Evolutionary conservation across 495 filamentous ascomycete genomes (phyloP).

Genomic region (Evernia prunastri): DNA sequence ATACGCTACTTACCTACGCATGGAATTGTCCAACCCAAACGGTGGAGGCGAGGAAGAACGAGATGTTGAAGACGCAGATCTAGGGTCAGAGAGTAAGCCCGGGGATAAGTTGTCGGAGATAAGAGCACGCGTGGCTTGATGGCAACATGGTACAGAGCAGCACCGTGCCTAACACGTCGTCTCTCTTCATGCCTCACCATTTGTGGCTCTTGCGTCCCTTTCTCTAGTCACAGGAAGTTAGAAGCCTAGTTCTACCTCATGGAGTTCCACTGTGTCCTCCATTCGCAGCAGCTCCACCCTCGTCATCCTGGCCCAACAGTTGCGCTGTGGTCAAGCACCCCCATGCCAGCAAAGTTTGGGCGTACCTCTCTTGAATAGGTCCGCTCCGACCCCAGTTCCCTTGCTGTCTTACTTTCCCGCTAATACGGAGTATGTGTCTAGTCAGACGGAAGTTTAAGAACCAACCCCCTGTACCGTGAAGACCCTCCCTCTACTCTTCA

Average conservation of each 20-base stretch:
- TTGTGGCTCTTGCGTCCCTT: not conserved
- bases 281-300: not conserved
- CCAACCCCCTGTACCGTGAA: not conserved
- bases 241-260: not conserved
- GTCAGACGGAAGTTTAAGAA: not conserved
- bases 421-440: not conserved
- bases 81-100: not conserved
- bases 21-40: conserved; percentile 7
- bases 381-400: not conserved
- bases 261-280: too few species aligned
- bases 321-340: not conserved
- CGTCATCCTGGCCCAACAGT: not conserved
- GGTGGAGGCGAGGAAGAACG: not conserved
- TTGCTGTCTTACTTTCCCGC: not conserved
- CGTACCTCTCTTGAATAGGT: not conserved
- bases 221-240: not conserved
- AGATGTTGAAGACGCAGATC: not conserved
- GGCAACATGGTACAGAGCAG: too few species aligned
- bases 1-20: conserved; percentile 13
- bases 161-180: too few species aligned
- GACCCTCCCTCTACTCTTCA: not conserved
- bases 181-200: too few species aligned
- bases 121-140: too few species aligned
- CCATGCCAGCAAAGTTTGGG: not conserved
- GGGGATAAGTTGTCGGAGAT: not conserved